Evolutionary conservation across 2,329 filamentous ascomycete genomes (phyloP), one percentile per base, ranked within the genome.

Genomic region (Neofusicoccum parvum): DNA sequence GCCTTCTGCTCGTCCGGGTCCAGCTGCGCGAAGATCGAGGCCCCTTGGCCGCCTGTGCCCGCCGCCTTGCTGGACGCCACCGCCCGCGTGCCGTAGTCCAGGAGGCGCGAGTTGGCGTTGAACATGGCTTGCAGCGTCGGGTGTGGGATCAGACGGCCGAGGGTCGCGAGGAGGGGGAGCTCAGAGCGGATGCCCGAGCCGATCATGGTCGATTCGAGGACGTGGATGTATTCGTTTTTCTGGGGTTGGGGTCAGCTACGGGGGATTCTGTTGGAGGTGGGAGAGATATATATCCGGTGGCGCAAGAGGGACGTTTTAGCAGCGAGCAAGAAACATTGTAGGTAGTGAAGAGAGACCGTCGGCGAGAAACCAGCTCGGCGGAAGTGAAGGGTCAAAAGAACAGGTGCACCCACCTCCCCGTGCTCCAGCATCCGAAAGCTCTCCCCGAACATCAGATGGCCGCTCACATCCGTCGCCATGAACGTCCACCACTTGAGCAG

Each of bases 401-500:
- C 23, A 1, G 3, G 23, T 23, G 23, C 23, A 23, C 74, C 66
- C 69, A 85, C 83, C 74, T 82, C 72, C 15, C 83, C 83, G 3
- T 72, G 71, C 64, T 87, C 83, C 3, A 88, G 71, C 75, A 83
- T 82, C 0, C 74, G 72, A 65, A 87, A 87, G 0, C 83, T 83
- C n/a, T 86, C 80, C 0, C 85, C 85, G 71, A 88, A 87, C 1
- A 76, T 80, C 5, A 88, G 71, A 59, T 86, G 79, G 0, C 80
- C 83, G 58, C 87, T 84, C 0, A 85, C 73, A 69, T 88, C 86
- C 0, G 84, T 85, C 0, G 84, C 74, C 78, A 86, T 80, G 62
- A 85, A 85, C 5, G 81, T 71, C 75, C 79, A 84, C 85, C 85
- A 87, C 65, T 85, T 85, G 65, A 80, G 78, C 0, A 87, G 72